Conservation (phyloP, 345 rosid genomes). For the Citrus medica region DNA sequence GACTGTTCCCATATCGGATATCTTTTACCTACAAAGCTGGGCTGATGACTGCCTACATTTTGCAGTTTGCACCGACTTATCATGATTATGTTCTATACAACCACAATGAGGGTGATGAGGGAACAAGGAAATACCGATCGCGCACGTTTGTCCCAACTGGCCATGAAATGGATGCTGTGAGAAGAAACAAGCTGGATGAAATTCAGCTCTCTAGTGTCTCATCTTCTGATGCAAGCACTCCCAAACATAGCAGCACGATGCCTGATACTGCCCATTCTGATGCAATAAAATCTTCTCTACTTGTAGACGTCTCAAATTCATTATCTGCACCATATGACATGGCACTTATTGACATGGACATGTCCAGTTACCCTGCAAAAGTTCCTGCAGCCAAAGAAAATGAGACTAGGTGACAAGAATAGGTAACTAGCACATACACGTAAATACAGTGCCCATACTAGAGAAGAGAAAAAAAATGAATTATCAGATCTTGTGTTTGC, state of each 20-base stretch:
- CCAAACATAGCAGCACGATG: constrained; percentile 27
- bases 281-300: constrained; percentile 64
- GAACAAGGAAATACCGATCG: constrained; percentile 79
- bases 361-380: constrained; percentile 70
- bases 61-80: constrained; percentile 95
- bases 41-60: constrained; percentile 18
- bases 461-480: not conserved
- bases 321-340: constrained; percentile 59
- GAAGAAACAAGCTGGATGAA: constrained; percentile 83
- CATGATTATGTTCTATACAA: constrained; percentile 97
- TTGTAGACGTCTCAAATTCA: constrained; percentile 58
- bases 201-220: constrained; percentile 66
- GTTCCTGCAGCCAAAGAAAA: constrained; percentile 70
- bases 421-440: constrained; percentile 15
- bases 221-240: constrained; percentile 64
- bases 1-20: not conserved
- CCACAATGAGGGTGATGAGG: constrained; percentile 83
- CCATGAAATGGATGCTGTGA: constrained; percentile 89
- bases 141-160: constrained; percentile 98
- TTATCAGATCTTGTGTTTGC: not conserved
- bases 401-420: constrained; percentile 43
- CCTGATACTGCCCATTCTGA: constrained; percentile 41
- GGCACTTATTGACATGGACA: constrained; percentile 85
- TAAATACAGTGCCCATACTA: constrained; percentile 11
- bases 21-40: not conserved